These are phyloP conservation scores for Parafenestella ontariensis DNA, from an alignment of 2,329 filamentous ascomycete genomes.

Conservation along the genomic window DNA sequence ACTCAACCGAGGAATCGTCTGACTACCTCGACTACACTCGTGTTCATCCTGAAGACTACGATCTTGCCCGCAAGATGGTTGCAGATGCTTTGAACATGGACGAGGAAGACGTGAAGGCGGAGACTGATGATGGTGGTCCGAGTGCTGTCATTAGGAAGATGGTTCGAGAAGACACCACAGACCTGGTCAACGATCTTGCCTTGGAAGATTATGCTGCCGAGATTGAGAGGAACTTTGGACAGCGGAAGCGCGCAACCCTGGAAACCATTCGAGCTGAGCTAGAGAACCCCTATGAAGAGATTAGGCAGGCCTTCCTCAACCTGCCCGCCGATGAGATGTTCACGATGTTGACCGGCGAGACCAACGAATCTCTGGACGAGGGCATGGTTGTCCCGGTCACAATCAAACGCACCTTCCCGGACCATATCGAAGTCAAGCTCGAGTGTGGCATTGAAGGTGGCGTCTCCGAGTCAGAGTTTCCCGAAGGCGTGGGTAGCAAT, in stretches of 20 bases:
- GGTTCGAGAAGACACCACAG: constrained; percentile 92
- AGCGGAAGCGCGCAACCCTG: constrained; percentile 92
- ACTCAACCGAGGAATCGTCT: constrained; percentile 78
- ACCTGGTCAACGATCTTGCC: constrained; percentile 94
- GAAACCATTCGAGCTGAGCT: constrained; percentile 96
- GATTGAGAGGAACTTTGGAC: constrained; percentile 88
- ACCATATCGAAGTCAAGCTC: constrained; percentile 91
- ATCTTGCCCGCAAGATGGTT: constrained; percentile 97
- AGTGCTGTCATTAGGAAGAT: constrained; percentile 93
- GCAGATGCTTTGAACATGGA: constrained; percentile 95
- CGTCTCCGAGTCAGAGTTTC: constrained; percentile 82
- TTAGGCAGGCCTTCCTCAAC: constrained; percentile 78
- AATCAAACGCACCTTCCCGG: constrained; percentile 85
- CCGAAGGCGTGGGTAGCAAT: constrained; percentile 65
- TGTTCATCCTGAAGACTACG: constrained; percentile 98
- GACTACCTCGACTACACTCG: constrained; percentile 97
- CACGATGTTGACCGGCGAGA: constrained; percentile 96
- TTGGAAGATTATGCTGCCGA: constrained; percentile 97
- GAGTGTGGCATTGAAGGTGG: constrained; percentile 94
- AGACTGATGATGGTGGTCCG: constrained; percentile 86
- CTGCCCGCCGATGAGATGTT: constrained; percentile 82
- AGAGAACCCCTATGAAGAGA: constrained; percentile 90
- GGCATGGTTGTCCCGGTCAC: constrained; percentile 93
- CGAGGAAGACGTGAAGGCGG: constrained; percentile 96
- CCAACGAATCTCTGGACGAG: constrained; percentile 78